Base-by-base conservation (phyloP, 2,329 filamentous ascomycete genomes). In the Ophiostoma novo-ulmi region DNA sequence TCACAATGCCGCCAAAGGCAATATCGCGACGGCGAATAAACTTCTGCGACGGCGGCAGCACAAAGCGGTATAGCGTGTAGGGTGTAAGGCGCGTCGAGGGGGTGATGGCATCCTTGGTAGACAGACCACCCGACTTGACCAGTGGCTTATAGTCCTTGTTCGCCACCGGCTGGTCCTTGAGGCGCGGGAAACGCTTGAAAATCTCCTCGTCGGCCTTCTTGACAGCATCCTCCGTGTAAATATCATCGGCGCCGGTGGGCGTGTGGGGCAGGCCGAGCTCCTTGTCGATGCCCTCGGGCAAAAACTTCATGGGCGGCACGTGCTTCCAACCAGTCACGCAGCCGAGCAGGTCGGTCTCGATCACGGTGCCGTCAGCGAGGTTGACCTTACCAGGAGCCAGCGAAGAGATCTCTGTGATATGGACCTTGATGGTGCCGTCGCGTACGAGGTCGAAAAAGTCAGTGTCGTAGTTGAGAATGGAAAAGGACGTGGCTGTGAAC, bases 271-370 rank as follows among this genome's bases (percentile, higher is more conserved):
- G 75, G 13, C 85, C 86, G 2, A 86, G 77, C 36, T 84, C 80
- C 11, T 74, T 75, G 39, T 82, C 81, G 67, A 84, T 80, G 22
- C 81, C 82, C 39, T 80, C 77, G 0, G 83, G 82, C 11, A 85
- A 75, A 75, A 88, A 88, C 65, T 81, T 82, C 68, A 89, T 77
- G 0, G 84, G 81, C 0, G 85, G 82, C 1, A 80, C 77, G 63
- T 84, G 80, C 74, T 85, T 83, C 87, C 87, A 89, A 2, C 88
- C 88, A 0, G 86, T 89, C 22, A 82, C 83, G 74, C 83, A 87
- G 71, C 86, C 79, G 2, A 90, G 75, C 0, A 81, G 81, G 74
- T 89, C 85, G 0, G 84, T 80, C 7, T 81, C 73, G 10, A 89
- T 74, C 0, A 73, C 75, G 0, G 80, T 82, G 11, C 84, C 84